Evolutionary conservation across 2,329 filamentous ascomycete genomes (phyloP).

Genomic region (Botrytis tulipae): DNA sequence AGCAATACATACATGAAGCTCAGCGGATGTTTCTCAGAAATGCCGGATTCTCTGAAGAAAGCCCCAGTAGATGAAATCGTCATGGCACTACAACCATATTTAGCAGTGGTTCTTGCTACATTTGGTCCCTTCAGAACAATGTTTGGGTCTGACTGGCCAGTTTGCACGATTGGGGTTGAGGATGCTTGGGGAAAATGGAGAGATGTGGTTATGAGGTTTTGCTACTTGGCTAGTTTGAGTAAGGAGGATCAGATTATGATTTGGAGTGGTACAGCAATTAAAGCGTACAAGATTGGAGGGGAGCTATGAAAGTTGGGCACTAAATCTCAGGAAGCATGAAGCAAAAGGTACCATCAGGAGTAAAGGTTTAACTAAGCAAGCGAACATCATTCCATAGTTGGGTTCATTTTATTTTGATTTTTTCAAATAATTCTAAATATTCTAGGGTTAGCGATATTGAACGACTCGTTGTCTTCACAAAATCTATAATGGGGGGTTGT

Average conservation of each 20-base stretch:
- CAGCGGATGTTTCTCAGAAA: slow-evolving; percentile 81
- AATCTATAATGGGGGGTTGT: neutral
- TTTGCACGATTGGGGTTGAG: slow-evolving; percentile 67
- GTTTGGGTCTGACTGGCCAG: slow-evolving; percentile 93
- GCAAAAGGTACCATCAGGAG: neutral
- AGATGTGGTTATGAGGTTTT: slow-evolving; percentile 64
- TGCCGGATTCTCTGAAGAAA: slow-evolving; percentile 54
- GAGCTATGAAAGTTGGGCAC: slow-evolving; percentile 25
- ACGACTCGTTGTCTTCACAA: neutral
- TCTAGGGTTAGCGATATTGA: too few species aligned
- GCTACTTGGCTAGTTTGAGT: slow-evolving; percentile 60
- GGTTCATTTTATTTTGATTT: neutral
- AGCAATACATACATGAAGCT: slow-evolving; percentile 81
- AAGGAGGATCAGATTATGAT: slow-evolving; percentile 63
- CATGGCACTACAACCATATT: slow-evolving; percentile 65
- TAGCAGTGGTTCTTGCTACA: slow-evolving; percentile 65
- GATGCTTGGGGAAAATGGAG: slow-evolving; percentile 75
- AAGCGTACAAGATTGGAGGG: slow-evolving; percentile 61
- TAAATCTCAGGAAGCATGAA: neutral
- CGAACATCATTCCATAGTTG: neutral
- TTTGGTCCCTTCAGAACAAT: slow-evolving; percentile 75
- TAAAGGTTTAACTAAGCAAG: neutral
- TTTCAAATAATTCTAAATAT: neutral
- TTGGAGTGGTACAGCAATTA: slow-evolving; percentile 69
- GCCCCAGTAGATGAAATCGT: slow-evolving; percentile 57